These are phyloP conservation scores for Thinopyrum obtusiflorum DNA, from an alignment of 202 grass and related monocot genomes.

Conservation along the genomic window DNA sequence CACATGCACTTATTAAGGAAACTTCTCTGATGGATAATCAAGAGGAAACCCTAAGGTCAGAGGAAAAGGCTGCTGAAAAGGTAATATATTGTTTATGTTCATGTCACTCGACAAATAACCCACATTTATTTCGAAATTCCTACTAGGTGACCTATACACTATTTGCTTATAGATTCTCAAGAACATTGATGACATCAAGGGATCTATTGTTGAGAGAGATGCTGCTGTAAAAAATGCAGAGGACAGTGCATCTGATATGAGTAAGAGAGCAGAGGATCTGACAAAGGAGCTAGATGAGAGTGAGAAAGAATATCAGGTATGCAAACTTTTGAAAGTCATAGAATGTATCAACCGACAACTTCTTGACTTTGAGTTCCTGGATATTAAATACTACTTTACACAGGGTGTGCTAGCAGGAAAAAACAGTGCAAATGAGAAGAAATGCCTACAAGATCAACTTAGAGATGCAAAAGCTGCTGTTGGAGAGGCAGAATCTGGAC, in stretches of 20 bases:
- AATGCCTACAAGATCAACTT: constrained; percentile 96
- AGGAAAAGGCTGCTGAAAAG: constrained; percentile 65
- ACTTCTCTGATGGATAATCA: constrained; percentile 81
- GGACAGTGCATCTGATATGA: constrained; percentile 68
- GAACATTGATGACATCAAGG: constrained; percentile 82
- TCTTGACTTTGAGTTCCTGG: background rate
- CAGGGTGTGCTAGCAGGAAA: constrained; percentile 96
- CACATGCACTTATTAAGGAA: constrained; percentile 81
- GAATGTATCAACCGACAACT: constrained; percentile 13
- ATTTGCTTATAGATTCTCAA: constrained; percentile 51
- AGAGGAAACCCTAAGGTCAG: constrained; percentile 70
- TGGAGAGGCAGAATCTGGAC: constrained; percentile 78
- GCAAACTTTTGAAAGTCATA: background rate
- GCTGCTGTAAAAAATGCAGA: constrained; percentile 72
- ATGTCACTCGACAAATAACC: constrained; percentile 4
- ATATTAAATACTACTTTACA: constrained; percentile 35
- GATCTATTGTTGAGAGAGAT: constrained; percentile 66
- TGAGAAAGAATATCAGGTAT: constrained; percentile 89
- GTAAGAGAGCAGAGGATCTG: constrained; percentile 66
- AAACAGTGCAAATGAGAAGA: constrained; percentile 78
- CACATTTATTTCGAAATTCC: constrained; percentile 23
- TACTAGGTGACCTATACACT: constrained; percentile 9
- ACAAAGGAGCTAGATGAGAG: constrained; percentile 62
- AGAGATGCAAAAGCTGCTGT: constrained; percentile 92
- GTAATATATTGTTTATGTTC: constrained; percentile 35